These are phyloP conservation scores for Aspergillus aculeatinus DNA, from an alignment of 2,329 filamentous ascomycete species.

Conservation along the genomic window DNA sequence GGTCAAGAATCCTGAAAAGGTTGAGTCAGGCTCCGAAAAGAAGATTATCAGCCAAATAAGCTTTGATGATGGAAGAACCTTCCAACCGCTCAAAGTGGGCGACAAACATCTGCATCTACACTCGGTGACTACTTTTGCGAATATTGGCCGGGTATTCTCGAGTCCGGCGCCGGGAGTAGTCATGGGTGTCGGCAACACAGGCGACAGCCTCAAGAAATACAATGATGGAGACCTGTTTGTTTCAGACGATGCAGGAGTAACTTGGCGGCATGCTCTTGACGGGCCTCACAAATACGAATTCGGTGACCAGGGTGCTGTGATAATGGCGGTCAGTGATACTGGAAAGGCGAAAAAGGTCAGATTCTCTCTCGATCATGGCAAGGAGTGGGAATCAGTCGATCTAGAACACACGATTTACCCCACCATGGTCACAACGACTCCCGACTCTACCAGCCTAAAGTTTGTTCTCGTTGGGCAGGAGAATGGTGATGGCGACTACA, in stretches of 20 bases:
- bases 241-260: constrained; percentile 85
- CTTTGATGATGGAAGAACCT: constrained; percentile 91
- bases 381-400: constrained; percentile 72
- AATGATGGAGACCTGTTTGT: constrained; percentile 77
- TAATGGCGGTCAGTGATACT: constrained; percentile 76
- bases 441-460: constrained; percentile 88
- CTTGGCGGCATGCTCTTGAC: constrained; percentile 71
- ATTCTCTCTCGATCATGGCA: constrained; percentile 89
- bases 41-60: constrained; percentile 75
- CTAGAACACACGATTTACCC: constrained; percentile 71
- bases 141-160: constrained; percentile 84
- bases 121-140: constrained; percentile 81
- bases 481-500: constrained; percentile 51
- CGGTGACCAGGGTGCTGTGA: constrained; percentile 84
- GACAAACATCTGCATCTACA: constrained; percentile 77
- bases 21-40: constrained; percentile 61
- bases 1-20: constrained; percentile 80
- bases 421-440: constrained; percentile 76
- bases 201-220: constrained; percentile 69
- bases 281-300: constrained; percentile 95
- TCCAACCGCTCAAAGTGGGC: constrained; percentile 68
- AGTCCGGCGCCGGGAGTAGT: constrained; percentile 90
- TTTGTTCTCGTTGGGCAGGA: constrained; percentile 74
- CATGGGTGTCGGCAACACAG: constrained; percentile 91
- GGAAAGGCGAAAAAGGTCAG: constrained; percentile 59